Evolutionary conservation across 495 filamentous ascomycete genomes (phyloP).

Genomic region (Hypoxylon subgilvum): DNA sequence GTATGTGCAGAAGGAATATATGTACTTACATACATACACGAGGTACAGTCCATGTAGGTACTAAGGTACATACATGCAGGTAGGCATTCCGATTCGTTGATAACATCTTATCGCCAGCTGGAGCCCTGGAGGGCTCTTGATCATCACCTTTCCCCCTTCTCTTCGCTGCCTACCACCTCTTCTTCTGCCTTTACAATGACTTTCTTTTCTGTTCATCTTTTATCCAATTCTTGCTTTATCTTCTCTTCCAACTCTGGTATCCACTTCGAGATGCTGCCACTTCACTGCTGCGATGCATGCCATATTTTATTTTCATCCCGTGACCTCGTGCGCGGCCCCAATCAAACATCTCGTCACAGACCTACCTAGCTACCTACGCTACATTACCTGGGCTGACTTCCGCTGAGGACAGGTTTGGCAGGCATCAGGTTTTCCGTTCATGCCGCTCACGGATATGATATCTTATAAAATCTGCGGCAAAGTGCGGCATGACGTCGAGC

Average conservation of each 20-base stretch:
- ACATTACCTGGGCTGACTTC: constrained; percentile 24
- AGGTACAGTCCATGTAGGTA: too few species aligned
- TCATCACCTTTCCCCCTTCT: constrained; percentile 2
- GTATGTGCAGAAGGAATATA: background rate
- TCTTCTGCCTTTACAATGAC: constrained; percentile 4
- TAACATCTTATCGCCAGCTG: constrained; percentile 5
- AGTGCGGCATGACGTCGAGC: constrained; percentile 32
- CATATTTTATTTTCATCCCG: constrained; percentile 11
- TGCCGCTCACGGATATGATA: constrained; percentile 29
- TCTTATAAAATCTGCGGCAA: constrained; percentile 28
- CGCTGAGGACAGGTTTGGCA: constrained; percentile 29
- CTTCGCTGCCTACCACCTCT: constrained; percentile 13
- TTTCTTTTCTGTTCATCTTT: constrained; percentile 3
- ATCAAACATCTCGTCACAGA: constrained; percentile 29
- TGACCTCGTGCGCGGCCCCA: constrained; percentile 29
- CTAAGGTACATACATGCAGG: too few species aligned
- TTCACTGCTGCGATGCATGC: constrained; percentile 13
- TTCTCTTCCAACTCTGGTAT: constrained; percentile 8
- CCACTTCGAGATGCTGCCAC: constrained; percentile 12
- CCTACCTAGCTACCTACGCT: constrained; percentile 11
- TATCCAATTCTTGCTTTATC: background rate
- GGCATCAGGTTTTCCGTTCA: constrained; percentile 22
- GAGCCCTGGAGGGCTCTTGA: background rate
- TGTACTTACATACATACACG: too few species aligned
- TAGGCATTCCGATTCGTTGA: too few species aligned